Evolutionary conservation across 768 basidiomycete genomes (phyloP), one percentile per base, ranked within the genome.

Genomic region (Trametopsis cervina): DNA sequence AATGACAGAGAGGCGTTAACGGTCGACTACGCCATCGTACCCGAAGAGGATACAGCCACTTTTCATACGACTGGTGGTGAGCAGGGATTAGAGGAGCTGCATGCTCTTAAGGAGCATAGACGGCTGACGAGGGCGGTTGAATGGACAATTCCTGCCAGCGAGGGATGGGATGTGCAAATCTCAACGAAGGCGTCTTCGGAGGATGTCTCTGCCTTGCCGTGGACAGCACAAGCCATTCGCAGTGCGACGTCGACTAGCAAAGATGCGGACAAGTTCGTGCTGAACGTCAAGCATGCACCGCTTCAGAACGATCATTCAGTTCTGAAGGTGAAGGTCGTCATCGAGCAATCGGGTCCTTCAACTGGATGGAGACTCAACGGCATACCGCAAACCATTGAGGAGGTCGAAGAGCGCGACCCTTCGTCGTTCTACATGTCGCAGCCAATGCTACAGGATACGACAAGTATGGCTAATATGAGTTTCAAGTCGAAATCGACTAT

Each of bases 111-210:
- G 38, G 90, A 89, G 60, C 75, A 78, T 47, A 72, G 77, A 47
- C 74, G 88, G 37, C 69, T 90, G 15, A 82, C 81, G 17, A 76
- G 91, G 33, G 80, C 85, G 1, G 72, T 94, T 40, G 89, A 96
- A 68, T 88, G 84, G 58, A 68, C 81, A n/a, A 64, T 97, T 25
- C 88, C 89, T 3, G 72, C 78, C 1, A 67, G 72, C 15, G 82
- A 85, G 52, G 86, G 89, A 22, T 97, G 89, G 92, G 91, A 92
- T 57, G 77, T 93, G 1, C 89, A 85, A 56, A 69, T 95, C 22
- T 74, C 83, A 4, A 79, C 81, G 23, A 83, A 77, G 60, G 85
- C 83, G 4, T 84, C 86, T 1, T 84, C 82, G 0, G 79, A 83
- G 26, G 79, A 77, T 46, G 80, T 85, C 7, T 80, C 86, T 56